These are phyloP conservation scores for Exophiala spinifera DNA, from an alignment of 2,329 filamentous ascomycete genomes.

Conservation along the genomic window DNA sequence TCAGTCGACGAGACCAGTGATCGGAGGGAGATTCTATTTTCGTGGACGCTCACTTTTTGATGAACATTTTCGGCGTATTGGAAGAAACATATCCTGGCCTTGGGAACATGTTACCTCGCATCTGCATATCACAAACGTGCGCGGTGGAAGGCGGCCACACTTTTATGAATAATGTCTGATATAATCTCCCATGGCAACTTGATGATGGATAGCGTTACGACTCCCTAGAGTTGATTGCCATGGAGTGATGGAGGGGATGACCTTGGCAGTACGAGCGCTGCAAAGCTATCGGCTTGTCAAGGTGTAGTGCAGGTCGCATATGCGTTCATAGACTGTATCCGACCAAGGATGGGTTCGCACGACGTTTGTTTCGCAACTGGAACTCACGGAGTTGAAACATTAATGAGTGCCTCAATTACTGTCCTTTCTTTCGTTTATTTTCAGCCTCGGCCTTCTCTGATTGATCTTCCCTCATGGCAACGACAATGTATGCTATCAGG, in stretches of 20 bases:
- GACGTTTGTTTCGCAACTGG: background rate
- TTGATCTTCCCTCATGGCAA: conserved; percentile 86
- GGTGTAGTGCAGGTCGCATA: too few relatives aligned
- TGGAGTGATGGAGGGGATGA: background rate
- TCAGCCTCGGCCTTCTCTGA: conserved; percentile 68
- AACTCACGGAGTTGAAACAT: too few relatives aligned
- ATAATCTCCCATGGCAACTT: conserved; percentile 12
- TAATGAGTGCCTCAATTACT: conserved; percentile 33
- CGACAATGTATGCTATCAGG: conserved; percentile 82
- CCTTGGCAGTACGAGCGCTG: too few relatives aligned
- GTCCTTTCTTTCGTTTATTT: conserved; percentile 51
- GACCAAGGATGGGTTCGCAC: too few relatives aligned
- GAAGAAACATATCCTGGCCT: background rate
- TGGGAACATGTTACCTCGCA: conserved; percentile 1
- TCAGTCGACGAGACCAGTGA: conserved; percentile 59
- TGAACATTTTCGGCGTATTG: conserved; percentile 15
- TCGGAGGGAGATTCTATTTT: background rate
- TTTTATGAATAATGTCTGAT: conserved; percentile 27
- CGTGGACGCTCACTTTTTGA: background rate
- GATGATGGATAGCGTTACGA: too few relatives aligned
- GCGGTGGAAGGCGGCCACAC: background rate
- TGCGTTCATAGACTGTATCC: too few relatives aligned
- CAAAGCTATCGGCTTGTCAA: too few relatives aligned
- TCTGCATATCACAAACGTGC: conserved; percentile 11
- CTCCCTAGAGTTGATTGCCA: too few relatives aligned